These are phyloP conservation scores for Phytophthora sansomeana DNA, from an alignment of 352 stramenopile genomes.

Conservation along the genomic window DNA sequence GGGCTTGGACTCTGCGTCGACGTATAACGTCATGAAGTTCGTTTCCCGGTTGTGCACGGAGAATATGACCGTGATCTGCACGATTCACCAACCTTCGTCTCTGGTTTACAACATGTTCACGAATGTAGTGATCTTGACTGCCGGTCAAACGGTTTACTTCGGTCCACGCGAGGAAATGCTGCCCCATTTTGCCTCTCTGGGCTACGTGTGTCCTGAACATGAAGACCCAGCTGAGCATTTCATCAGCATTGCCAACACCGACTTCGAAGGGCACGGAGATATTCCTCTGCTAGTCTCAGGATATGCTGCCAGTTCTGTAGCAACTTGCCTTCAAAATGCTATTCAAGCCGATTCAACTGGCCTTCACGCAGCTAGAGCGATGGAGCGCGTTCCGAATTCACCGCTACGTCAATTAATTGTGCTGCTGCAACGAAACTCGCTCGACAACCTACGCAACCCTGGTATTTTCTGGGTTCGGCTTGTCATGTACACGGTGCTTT, in stretches of 20 bases:
- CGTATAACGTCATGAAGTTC: constrained; percentile 88
- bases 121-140: constrained; percentile 70
- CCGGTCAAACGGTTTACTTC: constrained; percentile 90
- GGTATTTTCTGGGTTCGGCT: constrained; percentile 80
- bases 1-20: constrained; percentile 90
- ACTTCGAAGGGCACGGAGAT: constrained; percentile 48
- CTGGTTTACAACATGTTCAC: constrained; percentile 65
- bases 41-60: constrained; percentile 52
- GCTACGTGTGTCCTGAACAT: constrained; percentile 64
- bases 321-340: constrained; percentile 1
- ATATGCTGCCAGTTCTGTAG: constrained; percentile 19
- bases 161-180: constrained; percentile 64
- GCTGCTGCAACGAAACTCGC: constrained; percentile 58
- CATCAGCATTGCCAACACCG: constrained; percentile 63
- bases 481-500: constrained; percentile 80
- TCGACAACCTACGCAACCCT: constrained; percentile 73
- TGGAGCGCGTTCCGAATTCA: constrained; percentile 43
- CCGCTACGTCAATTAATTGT: constrained; percentile 56
- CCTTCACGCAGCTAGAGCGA: constrained; percentile 19
- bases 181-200: constrained; percentile 51
- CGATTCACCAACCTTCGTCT: constrained; percentile 87
- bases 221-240: constrained; percentile 73
- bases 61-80: constrained; percentile 86
- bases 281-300: constrained; percentile 22
- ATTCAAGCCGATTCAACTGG: constrained; percentile 16